Conservation (phyloP, 176 grass and related monocot genomes). For the Triticum timopheevii region DNA sequence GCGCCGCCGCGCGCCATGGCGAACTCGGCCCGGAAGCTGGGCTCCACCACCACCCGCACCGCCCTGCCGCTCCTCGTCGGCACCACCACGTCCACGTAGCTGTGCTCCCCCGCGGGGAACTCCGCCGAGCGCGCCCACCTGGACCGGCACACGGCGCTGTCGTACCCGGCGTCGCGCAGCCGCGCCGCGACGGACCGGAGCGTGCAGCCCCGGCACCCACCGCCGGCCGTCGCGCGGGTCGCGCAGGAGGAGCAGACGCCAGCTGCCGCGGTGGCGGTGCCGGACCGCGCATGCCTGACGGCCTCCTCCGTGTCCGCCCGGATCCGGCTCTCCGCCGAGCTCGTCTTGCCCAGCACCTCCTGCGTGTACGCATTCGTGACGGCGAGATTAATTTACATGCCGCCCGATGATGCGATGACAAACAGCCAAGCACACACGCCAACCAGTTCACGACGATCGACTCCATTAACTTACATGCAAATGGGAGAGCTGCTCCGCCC, state of each 20-base stretch:
- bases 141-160: slow-evolving; percentile 60
- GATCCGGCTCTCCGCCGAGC: slow-evolving; percentile 56
- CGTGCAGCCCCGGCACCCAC: slow-evolving; percentile 46
- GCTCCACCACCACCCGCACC: slow-evolving; percentile 52
- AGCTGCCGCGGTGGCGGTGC: neutral
- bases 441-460: neutral
- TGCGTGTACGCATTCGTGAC: slow-evolving; percentile 31
- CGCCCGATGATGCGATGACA: neutral
- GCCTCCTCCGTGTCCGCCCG: slow-evolving; percentile 44
- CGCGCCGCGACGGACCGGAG: slow-evolving; percentile 31
- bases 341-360: slow-evolving; percentile 56
- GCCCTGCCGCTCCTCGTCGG: slow-evolving; percentile 46
- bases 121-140: slow-evolving; percentile 49
- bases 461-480: slow-evolving; percentile 37
- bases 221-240: neutral
- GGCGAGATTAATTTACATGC: neutral
- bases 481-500: slow-evolving; percentile 49
- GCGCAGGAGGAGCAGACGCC: slow-evolving; percentile 48
- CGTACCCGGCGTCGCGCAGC: slow-evolving; percentile 55
- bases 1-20: slow-evolving; percentile 58
- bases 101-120: slow-evolving; percentile 69
- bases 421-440: neutral
- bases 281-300: slow-evolving; percentile 36
- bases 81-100: slow-evolving; percentile 56
- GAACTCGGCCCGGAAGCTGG: slow-evolving; percentile 67